Base-by-base conservation (phyloP, 2,329 filamentous ascomycete species). In the Lachnellula arida region DNA sequence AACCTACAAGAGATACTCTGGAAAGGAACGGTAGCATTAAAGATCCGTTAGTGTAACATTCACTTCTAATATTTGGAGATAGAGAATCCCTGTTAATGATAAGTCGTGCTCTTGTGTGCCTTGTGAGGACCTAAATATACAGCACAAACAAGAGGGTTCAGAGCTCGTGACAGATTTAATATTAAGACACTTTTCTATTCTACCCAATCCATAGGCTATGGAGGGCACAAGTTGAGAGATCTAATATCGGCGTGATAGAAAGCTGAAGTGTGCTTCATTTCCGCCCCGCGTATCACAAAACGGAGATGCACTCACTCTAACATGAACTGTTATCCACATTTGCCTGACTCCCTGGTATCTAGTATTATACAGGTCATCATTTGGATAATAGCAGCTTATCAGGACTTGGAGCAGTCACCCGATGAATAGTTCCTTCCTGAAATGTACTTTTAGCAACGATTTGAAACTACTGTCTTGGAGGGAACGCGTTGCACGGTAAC, bases 401-500 rank as follows among this genome's bases (percentile, higher is more conserved):
- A 11, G 28, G 28, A 32, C 28, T 32, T 32, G 9, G 12, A 32
- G 9, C 28, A 32, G 3, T 32, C 28, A 32, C 9, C 28, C 9
- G 28, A 4, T 32, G 28, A 11, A 11, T 12, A 17, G 9, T 25
- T 23, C 12, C 40, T 15, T 32, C 28, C 28, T 32, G 9, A 12
- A 12, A 4, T 11, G 28, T 32, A 32, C 28, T 32, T 32, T 32
- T 32, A 8, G 28, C 9, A 32, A 32, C 9, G 28, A 32, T 3
- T 32, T 12, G 9, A 32, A 32, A 32, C 9, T 9, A 32, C 8
- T 3, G 3, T 4, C 1, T 32, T 32, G 2, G 28, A 11, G 28
- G 28, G 23, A 17, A 44, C 47, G 40, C 47, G 55, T 54, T 46
- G 51, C 51, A 51, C 51, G 47, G 51, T 57, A 54, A 51, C 55